phyloP scores from a whole-genome alignment of 768 basidiomycete species.

The Collybia sordida region DNA sequence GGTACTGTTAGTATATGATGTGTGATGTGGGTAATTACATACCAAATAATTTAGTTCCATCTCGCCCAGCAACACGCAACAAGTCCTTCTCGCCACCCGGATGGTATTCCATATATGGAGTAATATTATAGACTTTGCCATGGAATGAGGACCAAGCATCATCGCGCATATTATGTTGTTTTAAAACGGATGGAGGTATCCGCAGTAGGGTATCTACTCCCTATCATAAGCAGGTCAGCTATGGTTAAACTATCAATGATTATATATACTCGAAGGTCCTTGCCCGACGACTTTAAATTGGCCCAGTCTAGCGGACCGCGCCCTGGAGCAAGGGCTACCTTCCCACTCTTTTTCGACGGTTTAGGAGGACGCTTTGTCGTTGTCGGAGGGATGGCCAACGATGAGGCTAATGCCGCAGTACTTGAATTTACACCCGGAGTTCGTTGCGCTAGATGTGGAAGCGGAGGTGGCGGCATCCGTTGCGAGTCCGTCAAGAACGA shows the following conservation, averaged over 20 bases:
- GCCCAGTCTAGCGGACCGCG: slow-evolving; percentile 96
- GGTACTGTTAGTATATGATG: background rate
- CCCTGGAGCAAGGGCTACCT: slow-evolving; percentile 90
- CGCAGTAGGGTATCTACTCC: slow-evolving; percentile 69
- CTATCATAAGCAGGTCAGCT: slow-evolving; percentile 34
- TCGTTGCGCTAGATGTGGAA: slow-evolving; percentile 41
- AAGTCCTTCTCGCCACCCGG: slow-evolving; percentile 94
- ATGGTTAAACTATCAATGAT: background rate
- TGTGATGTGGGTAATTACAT: slow-evolving; percentile 21
- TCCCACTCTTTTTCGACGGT: slow-evolving; percentile 59
- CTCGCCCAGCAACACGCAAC: slow-evolving; percentile 92
- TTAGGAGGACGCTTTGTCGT: slow-evolving; percentile 61
- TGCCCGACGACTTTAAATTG: slow-evolving; percentile 75
- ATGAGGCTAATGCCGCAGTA: slow-evolving; percentile 27
- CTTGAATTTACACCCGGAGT: slow-evolving; percentile 32
- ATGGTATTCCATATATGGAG: slow-evolving; percentile 87
- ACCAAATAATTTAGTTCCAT: slow-evolving; percentile 96
- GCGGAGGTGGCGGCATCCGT: slow-evolving; percentile 56
- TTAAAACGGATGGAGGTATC: slow-evolving; percentile 75
- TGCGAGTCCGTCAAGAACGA: slow-evolving; percentile 43
- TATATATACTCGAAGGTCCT: slow-evolving; percentile 67
- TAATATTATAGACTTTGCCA: slow-evolving; percentile 96
- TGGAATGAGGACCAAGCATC: slow-evolving; percentile 94
- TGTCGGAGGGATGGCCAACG: slow-evolving; percentile 57
- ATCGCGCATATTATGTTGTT: slow-evolving; percentile 75